phyloP scores from a whole-genome alignment of 345 rosid genomes.

The Melaleuca quinquenervia region DNA sequence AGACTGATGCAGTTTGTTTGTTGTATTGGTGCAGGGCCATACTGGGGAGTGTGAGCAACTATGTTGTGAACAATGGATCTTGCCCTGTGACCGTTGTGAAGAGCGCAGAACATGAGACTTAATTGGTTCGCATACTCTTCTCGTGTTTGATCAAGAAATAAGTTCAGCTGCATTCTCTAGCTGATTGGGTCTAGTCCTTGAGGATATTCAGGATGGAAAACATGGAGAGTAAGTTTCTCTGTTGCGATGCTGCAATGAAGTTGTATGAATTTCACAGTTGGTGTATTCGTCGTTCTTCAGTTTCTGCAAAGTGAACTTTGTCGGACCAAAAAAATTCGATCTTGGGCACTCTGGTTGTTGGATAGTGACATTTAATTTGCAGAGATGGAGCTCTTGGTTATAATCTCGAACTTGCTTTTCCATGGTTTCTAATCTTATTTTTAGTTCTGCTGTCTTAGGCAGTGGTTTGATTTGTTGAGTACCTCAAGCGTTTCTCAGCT shows the following conservation, averaged over 20 bases:
- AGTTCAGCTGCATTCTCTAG: background rate
- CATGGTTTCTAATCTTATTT: background rate
- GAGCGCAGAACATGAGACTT: slow-evolving; percentile 2
- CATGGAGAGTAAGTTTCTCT: background rate
- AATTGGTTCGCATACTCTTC: background rate
- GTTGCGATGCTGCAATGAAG: background rate
- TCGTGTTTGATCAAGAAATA: background rate
- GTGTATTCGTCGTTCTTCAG: background rate
- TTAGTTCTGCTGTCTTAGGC: background rate
- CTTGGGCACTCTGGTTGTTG: background rate
- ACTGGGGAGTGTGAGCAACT: slow-evolving; percentile 80
- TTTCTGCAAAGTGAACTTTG: background rate
- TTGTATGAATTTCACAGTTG: background rate
- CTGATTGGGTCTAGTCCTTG: background rate
- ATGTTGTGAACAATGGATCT: slow-evolving; percentile 53
- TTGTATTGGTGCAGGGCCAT: slow-evolving; percentile 36
- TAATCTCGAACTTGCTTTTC: background rate
- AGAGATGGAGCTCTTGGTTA: background rate
- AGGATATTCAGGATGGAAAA: background rate
- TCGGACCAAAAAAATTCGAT: background rate
- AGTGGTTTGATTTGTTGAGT: background rate
- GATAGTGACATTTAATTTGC: background rate
- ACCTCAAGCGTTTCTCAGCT: background rate
- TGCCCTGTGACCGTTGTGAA: slow-evolving; percentile 83
- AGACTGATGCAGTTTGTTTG: background rate